Conservation (phyloP, 2,329 filamentous ascomycete species). For the Microascus cirrosus region DNA sequence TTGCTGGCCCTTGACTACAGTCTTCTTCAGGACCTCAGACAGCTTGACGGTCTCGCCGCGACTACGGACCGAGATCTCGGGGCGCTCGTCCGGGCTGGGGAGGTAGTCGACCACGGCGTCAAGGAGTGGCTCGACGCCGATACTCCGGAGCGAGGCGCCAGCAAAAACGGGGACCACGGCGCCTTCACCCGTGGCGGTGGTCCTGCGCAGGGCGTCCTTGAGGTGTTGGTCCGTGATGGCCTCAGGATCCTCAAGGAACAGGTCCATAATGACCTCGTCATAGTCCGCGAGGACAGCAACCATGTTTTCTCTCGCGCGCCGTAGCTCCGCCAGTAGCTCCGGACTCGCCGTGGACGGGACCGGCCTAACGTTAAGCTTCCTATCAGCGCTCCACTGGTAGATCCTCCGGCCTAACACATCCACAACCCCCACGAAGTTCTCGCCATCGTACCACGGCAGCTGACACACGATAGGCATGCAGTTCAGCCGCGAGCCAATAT, state of each 20-base stretch:
- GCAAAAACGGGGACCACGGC: constrained; percentile 78
- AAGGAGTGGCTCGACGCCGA: constrained; percentile 84
- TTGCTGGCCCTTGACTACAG: constrained; percentile 22
- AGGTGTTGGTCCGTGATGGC: constrained; percentile 61
- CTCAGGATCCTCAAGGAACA: constrained; percentile 67
- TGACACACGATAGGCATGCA: constrained; percentile 88
- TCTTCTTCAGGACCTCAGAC: constrained; percentile 23
- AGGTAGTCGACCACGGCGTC: constrained; percentile 83
- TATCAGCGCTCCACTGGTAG: constrained; percentile 53
- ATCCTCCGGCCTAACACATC: constrained; percentile 70
- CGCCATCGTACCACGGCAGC: constrained; percentile 86
- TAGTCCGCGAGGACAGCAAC: constrained; percentile 80
- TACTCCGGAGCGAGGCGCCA: constrained; percentile 85
- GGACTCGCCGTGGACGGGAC: constrained; percentile 7
- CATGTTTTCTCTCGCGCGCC: constrained; percentile 63
- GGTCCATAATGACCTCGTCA: constrained; percentile 77
- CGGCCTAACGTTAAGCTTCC: constrained; percentile 23
- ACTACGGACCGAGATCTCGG: constrained; percentile 66
- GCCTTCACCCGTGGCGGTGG: constrained; percentile 57
- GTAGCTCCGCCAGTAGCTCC: constrained; percentile 44
- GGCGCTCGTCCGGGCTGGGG: constrained; percentile 69
- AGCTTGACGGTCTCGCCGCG: constrained; percentile 35
- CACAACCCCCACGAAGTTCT: constrained; percentile 70
- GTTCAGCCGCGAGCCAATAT: constrained; percentile 68
- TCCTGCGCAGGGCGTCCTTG: constrained; percentile 61